A percentile compares a stretch with the other conserved stretches of the same genome.
These are phyloP conservation scores for Erodium trifolium DNA, from an alignment of 441 rosid species.

Conservation along the genomic window DNA sequence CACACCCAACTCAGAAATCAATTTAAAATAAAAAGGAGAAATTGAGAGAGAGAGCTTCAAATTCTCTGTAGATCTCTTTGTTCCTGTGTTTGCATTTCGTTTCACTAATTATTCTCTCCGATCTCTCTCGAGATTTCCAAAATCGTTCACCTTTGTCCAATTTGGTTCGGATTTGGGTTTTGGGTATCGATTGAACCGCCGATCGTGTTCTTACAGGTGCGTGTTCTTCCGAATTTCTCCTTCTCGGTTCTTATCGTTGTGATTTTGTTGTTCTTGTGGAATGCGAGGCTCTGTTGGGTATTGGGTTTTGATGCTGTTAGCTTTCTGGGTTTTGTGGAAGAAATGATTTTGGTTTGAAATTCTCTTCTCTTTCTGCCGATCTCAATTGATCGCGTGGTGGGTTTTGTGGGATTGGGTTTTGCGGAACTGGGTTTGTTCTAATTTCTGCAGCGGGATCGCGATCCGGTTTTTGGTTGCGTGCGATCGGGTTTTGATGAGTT, in stretches of 20 bases:
- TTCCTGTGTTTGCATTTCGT: not conserved
- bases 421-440: not conserved
- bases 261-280: not conserved
- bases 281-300: not conserved
- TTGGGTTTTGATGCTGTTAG: not conserved
- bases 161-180: not conserved
- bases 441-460: not conserved
- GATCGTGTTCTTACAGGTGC: not conserved
- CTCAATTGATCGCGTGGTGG: constrained; percentile 2
- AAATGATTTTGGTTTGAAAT: constrained; percentile 3
- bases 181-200: not conserved
- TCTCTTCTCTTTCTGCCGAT: not conserved
- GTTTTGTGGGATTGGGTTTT: not conserved
- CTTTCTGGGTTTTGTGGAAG: not conserved
- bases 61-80: constrained; percentile 2
- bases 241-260: not conserved
- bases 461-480: constrained; percentile 1
- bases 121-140: not conserved
- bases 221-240: too few relatives aligned
- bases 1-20: not conserved
- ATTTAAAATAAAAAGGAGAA: not conserved
- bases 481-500: not conserved
- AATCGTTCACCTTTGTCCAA: not conserved
- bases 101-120: not conserved
- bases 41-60: not conserved